Conservation (phyloP, 148 eudicot genomes). For the Heliamphora exappendiculata region DNA sequence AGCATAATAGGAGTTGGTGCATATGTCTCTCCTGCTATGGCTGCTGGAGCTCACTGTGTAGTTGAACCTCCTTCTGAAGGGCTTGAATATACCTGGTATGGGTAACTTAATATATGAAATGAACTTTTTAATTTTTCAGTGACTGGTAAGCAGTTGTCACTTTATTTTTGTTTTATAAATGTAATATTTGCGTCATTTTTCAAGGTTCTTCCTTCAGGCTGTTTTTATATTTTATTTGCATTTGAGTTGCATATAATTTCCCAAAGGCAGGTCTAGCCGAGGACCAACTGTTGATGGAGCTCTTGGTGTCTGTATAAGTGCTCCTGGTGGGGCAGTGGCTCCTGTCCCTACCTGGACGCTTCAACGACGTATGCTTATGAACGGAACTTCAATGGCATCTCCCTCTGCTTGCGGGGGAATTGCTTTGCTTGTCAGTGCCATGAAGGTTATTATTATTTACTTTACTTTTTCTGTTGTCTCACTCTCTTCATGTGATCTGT, state of each 20-base stretch:
- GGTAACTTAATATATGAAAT: constrained; percentile 1
- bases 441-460: constrained; percentile 58
- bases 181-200: background rate
- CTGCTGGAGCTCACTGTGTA: constrained; percentile 82
- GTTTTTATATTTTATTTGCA: no score
- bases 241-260: background rate
- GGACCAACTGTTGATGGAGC: constrained; percentile 96
- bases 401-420: constrained; percentile 95
- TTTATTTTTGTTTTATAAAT: background rate
- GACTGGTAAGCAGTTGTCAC: background rate
- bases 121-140: background rate
- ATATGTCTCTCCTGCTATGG: constrained; percentile 97
- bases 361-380: constrained; percentile 90
- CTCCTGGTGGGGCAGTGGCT: constrained; percentile 98
- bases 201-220: background rate
- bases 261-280: constrained; percentile 83
- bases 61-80: constrained; percentile 88
- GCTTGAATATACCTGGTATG: constrained; percentile 90
- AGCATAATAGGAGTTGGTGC: constrained; percentile 97
- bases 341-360: constrained; percentile 99
- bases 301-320: constrained; percentile 87
- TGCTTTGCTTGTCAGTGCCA: constrained; percentile 81
- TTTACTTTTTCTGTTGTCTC: constrained; percentile 1
- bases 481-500: background rate
- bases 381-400: constrained; percentile 98